Percentiles rank a stretch among this genome's conserved stretches.
Evolutionary conservation across 2,329 filamentous ascomycete genomes (phyloP).

Genomic region (Colletotrichum noveboracense): DNA sequence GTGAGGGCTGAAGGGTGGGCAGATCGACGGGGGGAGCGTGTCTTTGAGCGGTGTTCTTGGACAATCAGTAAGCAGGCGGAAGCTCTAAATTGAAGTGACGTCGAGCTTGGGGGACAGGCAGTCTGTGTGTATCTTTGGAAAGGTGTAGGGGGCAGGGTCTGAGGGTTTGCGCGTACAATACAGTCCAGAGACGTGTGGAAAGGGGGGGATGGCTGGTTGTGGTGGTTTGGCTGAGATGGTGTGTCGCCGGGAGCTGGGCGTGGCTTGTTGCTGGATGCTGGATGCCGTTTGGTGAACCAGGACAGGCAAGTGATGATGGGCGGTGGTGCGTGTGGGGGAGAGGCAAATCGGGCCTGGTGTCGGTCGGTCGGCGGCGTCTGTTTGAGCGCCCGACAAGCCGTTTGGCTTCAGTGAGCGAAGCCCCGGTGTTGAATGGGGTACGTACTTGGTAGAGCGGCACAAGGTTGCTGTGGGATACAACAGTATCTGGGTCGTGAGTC

Average conservation of each 20-base stretch:
- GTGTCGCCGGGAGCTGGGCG: background rate
- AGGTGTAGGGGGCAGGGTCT: background rate
- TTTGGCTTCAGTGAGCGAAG: background rate
- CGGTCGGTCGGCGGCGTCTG: background rate
- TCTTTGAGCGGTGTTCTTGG: constrained; percentile 6
- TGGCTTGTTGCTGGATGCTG: background rate
- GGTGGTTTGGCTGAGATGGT: constrained; percentile 14
- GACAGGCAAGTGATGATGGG: background rate
- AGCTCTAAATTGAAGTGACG: constrained; percentile 20
- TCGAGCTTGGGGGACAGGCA: constrained; percentile 1
- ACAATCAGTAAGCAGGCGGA: constrained; percentile 8
- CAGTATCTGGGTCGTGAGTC: background rate
- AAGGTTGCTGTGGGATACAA: background rate
- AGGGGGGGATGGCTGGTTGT: background rate
- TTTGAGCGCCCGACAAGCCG: constrained; percentile 2
- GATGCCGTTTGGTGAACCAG: background rate
- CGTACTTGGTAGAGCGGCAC: background rate
- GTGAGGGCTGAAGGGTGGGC: background rate
- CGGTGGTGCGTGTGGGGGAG: constrained; percentile 14
- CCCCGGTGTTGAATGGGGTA: background rate
- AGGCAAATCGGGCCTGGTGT: constrained; percentile 9
- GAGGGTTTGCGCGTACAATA: constrained; percentile 6
- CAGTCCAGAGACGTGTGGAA: background rate
- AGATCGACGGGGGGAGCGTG: constrained; percentile 12
- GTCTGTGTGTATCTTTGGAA: background rate